Evolutionary conservation across 2,329 filamentous ascomycete genomes (phyloP).

Genomic region (Curvularia sp.): DNA sequence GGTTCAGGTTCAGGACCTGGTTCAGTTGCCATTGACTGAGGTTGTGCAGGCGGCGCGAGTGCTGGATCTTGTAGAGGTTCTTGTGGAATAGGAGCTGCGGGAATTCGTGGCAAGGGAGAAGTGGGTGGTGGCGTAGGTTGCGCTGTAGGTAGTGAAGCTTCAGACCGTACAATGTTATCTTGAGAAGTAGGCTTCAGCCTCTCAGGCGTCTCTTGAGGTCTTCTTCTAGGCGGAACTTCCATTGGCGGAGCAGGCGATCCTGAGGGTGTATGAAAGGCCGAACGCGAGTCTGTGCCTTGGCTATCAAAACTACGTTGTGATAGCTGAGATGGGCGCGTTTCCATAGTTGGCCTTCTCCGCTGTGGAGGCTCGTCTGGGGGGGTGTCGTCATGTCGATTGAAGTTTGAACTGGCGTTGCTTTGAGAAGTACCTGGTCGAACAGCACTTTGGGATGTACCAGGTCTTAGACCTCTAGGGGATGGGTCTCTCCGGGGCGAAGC

Average conservation of each 20-base stretch:
- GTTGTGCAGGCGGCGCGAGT: slow-evolving; percentile 38
- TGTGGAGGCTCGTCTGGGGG: slow-evolving; percentile 58
- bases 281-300: slow-evolving; percentile 28
- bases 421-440: slow-evolving; percentile 46
- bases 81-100: slow-evolving; percentile 16
- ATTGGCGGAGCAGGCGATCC: slow-evolving; percentile 35
- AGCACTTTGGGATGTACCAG: slow-evolving; percentile 44
- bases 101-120: slow-evolving; percentile 38
- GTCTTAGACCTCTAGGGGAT: slow-evolving; percentile 45
- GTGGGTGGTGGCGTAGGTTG: slow-evolving; percentile 34
- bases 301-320: slow-evolving; percentile 39
- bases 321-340: slow-evolving; percentile 50
- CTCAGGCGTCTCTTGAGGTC: slow-evolving; percentile 41
- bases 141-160: slow-evolving; percentile 17
- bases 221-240: slow-evolving; percentile 33
- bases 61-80: slow-evolving; percentile 15
- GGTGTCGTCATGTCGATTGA: slow-evolving; percentile 39
- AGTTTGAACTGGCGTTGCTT: slow-evolving; percentile 44
- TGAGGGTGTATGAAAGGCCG: slow-evolving; percentile 35
- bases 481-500: slow-evolving; percentile 37
- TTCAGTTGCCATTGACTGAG: slow-evolving; percentile 5
- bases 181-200: slow-evolving; percentile 31
- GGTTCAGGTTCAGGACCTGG: slow-evolving; percentile 14
- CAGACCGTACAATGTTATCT: slow-evolving; percentile 15
- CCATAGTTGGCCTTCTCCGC: slow-evolving; percentile 71